These are phyloP conservation scores for Periglandula ipomoeae DNA, from an alignment of 2,329 filamentous ascomycete genomes.

Conservation along the genomic window DNA sequence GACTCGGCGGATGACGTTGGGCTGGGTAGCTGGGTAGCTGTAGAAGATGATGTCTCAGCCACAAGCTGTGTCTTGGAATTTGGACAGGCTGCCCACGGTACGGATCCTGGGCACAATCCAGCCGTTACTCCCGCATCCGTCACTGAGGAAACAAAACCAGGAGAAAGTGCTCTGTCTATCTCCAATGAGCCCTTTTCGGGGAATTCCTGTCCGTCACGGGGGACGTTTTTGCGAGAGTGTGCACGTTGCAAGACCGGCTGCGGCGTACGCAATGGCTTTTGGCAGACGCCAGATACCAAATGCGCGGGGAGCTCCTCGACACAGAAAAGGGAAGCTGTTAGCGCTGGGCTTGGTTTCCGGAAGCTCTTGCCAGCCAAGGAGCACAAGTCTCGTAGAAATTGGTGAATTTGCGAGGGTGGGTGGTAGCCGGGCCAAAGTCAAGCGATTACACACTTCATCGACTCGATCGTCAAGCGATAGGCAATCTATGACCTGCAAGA, in stretches of 20 bases:
- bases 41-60: constrained; percentile 15
- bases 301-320: background rate
- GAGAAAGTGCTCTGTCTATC: background rate
- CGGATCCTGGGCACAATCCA: constrained; percentile 3
- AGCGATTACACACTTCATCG: background rate
- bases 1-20: constrained; percentile 1
- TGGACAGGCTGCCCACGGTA: constrained; percentile 5
- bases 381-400: background rate
- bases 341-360: background rate
- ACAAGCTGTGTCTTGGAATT: constrained; percentile 12
- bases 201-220: background rate
- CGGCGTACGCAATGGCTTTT: background rate
- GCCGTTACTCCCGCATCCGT: constrained; percentile 12
- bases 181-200: background rate
- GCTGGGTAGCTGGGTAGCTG: constrained; percentile 3
- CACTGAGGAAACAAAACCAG: constrained; percentile 13
- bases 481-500: background rate
- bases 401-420: background rate
- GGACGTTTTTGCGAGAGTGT: background rate
- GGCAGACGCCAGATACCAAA: background rate
- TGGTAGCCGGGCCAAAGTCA: background rate
- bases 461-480: background rate
- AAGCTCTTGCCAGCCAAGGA: background rate
- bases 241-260: background rate
- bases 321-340: background rate